These are phyloP conservation scores for Exophiala sp. DNA, from an alignment of 2,329 filamentous ascomycete species.

Conservation along the genomic window DNA sequence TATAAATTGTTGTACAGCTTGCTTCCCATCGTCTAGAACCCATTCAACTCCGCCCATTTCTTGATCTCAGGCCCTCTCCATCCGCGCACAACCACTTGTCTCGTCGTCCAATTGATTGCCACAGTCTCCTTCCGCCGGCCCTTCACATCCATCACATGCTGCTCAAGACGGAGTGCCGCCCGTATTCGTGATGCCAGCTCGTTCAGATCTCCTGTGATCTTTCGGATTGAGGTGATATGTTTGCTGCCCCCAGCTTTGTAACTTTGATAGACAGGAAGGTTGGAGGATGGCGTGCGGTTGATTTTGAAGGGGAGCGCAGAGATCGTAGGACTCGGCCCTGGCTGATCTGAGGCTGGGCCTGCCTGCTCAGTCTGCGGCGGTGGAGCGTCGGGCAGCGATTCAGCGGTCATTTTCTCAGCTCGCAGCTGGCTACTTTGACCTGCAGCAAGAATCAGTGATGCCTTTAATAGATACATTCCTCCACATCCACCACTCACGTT, in stretches of 20 bases:
- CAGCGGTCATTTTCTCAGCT: constrained; percentile 9
- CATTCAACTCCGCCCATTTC: constrained; percentile 28
- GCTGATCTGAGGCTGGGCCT: constrained; percentile 32
- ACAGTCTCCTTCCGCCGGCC: constrained; percentile 35
- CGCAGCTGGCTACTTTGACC: constrained; percentile 7
- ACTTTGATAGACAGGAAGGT: constrained; percentile 71
- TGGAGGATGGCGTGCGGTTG: constrained; percentile 61
- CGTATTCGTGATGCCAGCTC: constrained; percentile 60
- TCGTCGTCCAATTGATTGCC: constrained; percentile 56
- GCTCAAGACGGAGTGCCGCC: constrained; percentile 51
- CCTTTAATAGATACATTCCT: background rate
- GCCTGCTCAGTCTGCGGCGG: constrained; percentile 28
- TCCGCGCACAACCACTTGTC: constrained; percentile 71
- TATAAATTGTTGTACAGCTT: too few relatives aligned
- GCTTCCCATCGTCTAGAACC: constrained; percentile 28
- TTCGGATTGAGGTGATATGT: constrained; percentile 68
- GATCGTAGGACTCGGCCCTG: constrained; percentile 27
- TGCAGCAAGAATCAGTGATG: background rate
- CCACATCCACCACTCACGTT: constrained; percentile 19
- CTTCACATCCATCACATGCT: constrained; percentile 37
- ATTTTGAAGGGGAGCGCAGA: constrained; percentile 61
- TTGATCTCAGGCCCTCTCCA: constrained; percentile 31
- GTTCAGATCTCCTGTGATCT: constrained; percentile 66
- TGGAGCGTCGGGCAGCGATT: constrained; percentile 27
- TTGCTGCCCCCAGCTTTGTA: constrained; percentile 69